Evolutionary conservation across 2,329 filamentous ascomycete genomes (phyloP).

Genomic region (Diaporthe sp.): DNA sequence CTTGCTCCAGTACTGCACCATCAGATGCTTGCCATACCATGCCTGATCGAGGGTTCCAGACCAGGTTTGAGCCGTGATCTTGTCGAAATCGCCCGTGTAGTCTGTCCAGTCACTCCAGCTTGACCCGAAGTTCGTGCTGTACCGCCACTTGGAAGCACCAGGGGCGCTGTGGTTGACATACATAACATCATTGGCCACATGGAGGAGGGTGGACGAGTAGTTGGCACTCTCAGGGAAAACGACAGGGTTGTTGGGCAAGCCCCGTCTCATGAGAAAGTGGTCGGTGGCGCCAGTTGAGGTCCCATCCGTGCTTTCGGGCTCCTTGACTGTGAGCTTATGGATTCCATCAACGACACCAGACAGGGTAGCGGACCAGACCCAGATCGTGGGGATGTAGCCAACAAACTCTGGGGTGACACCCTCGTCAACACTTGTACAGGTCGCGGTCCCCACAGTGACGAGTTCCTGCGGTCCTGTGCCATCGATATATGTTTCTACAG

Average conservation of each 20-base stretch:
- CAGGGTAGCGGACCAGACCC: constrained; percentile 55
- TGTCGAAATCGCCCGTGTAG: constrained; percentile 65
- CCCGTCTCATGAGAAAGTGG: constrained; percentile 68
- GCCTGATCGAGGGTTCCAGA: constrained; percentile 65
- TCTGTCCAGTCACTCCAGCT: constrained; percentile 69
- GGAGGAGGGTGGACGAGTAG: constrained; percentile 61
- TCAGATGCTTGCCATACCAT: constrained; percentile 72
- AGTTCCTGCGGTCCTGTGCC: constrained; percentile 36
- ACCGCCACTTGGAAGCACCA: constrained; percentile 72
- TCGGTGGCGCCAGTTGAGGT: constrained; percentile 65
- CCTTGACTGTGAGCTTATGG: constrained; percentile 68
- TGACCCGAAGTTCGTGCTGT: constrained; percentile 70
- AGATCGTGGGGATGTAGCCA: constrained; percentile 65
- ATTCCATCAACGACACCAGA: constrained; percentile 67
- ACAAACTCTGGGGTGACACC: constrained; percentile 52
- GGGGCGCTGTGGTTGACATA: constrained; percentile 67
- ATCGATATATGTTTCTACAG: constrained; percentile 65
- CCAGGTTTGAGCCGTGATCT: constrained; percentile 65
- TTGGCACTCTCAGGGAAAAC: constrained; percentile 68
- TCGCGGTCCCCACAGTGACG: constrained; percentile 17
- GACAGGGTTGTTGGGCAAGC: constrained; percentile 68
- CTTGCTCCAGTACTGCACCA: constrained; percentile 71
- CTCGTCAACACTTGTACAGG: constrained; percentile 29
- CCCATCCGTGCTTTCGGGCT: constrained; percentile 58
- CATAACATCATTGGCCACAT: constrained; percentile 52